Conservation (phyloP, 2,329 filamentous ascomycete species). For the Ascochyta lentis region DNA sequence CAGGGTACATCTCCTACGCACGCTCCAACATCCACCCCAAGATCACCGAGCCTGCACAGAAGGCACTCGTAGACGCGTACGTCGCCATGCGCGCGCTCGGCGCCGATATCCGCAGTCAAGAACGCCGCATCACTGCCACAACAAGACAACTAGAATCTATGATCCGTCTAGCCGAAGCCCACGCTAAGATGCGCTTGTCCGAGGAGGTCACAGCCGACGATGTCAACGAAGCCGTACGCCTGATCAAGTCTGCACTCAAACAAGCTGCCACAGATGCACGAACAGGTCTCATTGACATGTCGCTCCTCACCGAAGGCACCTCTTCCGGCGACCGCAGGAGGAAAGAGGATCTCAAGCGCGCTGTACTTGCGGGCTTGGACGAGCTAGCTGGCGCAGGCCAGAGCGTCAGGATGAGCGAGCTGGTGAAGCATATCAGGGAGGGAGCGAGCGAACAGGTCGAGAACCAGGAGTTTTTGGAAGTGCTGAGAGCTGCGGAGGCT, state of each 20-base stretch:
- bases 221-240: conserved; percentile 86
- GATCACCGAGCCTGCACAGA: conserved; percentile 79
- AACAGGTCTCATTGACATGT: conserved; percentile 95
- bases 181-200: conserved; percentile 95
- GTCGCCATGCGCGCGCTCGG: conserved; percentile 95
- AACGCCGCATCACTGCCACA: conserved; percentile 96
- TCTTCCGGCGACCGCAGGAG: conserved; percentile 84
- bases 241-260: conserved; percentile 94
- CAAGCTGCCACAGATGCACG: conserved; percentile 94
- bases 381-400: conserved; percentile 70
- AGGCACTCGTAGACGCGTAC: conserved; percentile 84
- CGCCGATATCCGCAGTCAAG: conserved; percentile 71
- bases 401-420: conserved; percentile 77
- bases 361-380: conserved; percentile 76
- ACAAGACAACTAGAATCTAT: conserved; percentile 97
- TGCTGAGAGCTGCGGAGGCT: conserved; percentile 78
- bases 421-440: conserved; percentile 74
- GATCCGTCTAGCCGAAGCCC: conserved; percentile 95
- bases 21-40: conserved; percentile 83
- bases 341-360: conserved; percentile 83
- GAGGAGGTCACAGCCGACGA: conserved; percentile 77
- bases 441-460: conserved; percentile 67
- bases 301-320: conserved; percentile 91
- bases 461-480: conserved; percentile 80
- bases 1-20: conserved; percentile 95